These are phyloP conservation scores for Suhomyces kunorum DNA, from an alignment of 1,139 yeast genomes.

Conservation along the genomic window DNA sequence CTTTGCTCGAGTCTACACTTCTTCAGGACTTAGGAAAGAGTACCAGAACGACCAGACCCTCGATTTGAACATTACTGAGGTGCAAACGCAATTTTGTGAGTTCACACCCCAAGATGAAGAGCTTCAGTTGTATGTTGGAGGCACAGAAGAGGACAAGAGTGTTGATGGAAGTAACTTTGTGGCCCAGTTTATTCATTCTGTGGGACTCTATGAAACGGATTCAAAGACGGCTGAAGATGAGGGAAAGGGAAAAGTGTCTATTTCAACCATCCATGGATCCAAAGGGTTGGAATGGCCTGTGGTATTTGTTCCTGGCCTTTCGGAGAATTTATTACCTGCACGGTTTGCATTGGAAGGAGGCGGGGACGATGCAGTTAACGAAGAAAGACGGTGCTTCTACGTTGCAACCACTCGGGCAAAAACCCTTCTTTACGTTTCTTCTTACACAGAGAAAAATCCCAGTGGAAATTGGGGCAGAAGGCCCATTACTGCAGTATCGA, in stretches of 20 bases:
- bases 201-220: conserved; percentile 54
- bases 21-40: conserved; percentile 36
- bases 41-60: conserved; percentile 30
- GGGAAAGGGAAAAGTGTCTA: conserved; percentile 34
- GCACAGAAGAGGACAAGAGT: conserved; percentile 20
- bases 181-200: conserved; percentile 56
- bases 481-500: conserved; percentile 28
- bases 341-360: conserved; percentile 38
- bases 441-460: conserved; percentile 28
- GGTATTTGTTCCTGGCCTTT: conserved; percentile 75
- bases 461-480: conserved; percentile 24
- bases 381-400: conserved; percentile 81
- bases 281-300: conserved; percentile 96
- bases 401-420: conserved; percentile 90
- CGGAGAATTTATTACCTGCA: conserved; percentile 62
- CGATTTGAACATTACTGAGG: conserved; percentile 45
- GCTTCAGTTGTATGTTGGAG: conserved; percentile 23
- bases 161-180: conserved; percentile 36
- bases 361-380: conserved; percentile 49
- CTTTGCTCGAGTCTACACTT: conserved; percentile 28
- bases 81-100: conserved; percentile 43
- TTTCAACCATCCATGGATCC: conserved; percentile 85
- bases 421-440: conserved; percentile 37
- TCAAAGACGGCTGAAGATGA: conserved; percentile 16
- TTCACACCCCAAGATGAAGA: conserved; percentile 51